Base-by-base conservation (phyloP, 1,139 yeast genomes). In the Geotrichum klebahnii region DNA sequence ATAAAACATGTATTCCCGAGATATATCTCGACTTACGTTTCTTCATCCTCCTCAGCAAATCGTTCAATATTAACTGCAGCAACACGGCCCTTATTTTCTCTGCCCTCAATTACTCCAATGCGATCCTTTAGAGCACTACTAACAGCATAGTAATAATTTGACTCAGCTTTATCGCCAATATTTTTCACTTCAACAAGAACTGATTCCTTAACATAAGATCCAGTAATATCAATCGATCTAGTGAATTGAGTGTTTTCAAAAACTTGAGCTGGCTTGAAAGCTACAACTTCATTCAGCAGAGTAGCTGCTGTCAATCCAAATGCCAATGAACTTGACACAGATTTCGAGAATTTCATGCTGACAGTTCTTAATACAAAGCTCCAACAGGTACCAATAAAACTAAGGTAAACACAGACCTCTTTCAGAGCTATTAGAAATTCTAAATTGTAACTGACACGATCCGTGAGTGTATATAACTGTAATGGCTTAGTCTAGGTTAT, bases 151-250 rank as follows among this genome's bases (percentile, higher is more conserved):
- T 67, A 76, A 68, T 88, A 89, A 52, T 72, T 78, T 35, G 67
- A 62, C 54, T 72, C 74, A 4, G 95, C 84, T 46, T 69, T 67
- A 5, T 67, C 54, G 36, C 77, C 88, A 39, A 75, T 68, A 69
- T 90, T 92, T 60, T 71, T 78, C 50, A 81, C 74, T 46, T 73
- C 76, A 47, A 89, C 61, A 32, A 76, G 67, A 49, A 77, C 70
- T 12, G 79, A 71, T 64, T 86, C 95, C 58, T 79, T 80, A 49
- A 81, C 75, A 63, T 83, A 90, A 5, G 90, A 71, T 58, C 79
- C 79, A 31, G 78, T 65, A 50, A 89, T 73, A 61, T 89, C 96
- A 39, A 88, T 62, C 10, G 62, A 59, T 41, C 67, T 67, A 17
- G 57, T 36, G 34, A 65, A 52, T 26, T 66, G 57, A 38, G 57